Evolutionary conservation across 2,329 filamentous ascomycete genomes (phyloP), one percentile per base, ranked within the genome.

Genomic region (Aspergillus carbonarius): DNA sequence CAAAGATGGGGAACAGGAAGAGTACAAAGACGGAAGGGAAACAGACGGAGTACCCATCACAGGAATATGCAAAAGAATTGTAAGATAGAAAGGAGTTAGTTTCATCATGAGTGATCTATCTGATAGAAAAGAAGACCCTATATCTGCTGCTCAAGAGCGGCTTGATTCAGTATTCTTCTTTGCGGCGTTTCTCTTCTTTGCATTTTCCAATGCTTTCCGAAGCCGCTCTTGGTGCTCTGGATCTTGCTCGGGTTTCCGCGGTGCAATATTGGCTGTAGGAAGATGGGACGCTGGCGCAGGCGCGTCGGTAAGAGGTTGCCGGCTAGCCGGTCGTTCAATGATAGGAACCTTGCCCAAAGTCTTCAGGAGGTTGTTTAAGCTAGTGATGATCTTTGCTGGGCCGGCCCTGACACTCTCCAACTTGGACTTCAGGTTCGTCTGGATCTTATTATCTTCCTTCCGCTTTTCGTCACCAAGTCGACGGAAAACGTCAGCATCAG

Each of bases 111-210:
- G 13, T 20, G 1, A 6, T 13, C 39, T 42, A 20, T 23, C 17
- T 13, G 39, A 20, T 20, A 23, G 10, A 23, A 42, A n/a, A 23
- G 17, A 20, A 13, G 18, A 13, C 7, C 18, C 18, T 13, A 3
- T 9, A 10, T 32, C 30, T 32, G 9, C 30, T 32, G 10, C 30
- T 30, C 47, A 35, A 18, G 15, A 25, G 53, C 23, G 13, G 50
- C 37, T 49, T n/a, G 27, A 25, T 59, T 58, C 47, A 64, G 63
- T 57, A 44, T 63, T 65, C 46, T 55, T 60, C 39, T 69, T 72
- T 32, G 70, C 72, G 5, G 76, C 80, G 70, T 85, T 84, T 61
- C 83, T 76, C 70, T 74, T 78, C 72, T 84, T 84, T 8, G 82
- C 82, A 57, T 80, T 78, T 60, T 84, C 81, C 55, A 85, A 67